Conservation (phyloP, 2,329 filamentous ascomycete genomes). For the Acarospora socialis region DNA sequence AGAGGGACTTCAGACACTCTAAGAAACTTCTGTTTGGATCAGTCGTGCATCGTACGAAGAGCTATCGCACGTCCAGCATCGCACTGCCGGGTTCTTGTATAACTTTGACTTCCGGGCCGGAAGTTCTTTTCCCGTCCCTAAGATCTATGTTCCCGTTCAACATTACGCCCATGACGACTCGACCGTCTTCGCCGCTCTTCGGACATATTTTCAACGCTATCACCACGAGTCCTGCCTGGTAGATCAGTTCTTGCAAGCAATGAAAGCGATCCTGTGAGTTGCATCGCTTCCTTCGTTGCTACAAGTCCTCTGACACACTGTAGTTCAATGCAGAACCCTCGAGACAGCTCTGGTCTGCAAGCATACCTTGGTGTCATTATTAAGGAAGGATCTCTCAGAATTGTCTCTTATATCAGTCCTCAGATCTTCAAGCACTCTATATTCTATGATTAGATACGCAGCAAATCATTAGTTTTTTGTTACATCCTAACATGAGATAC, state of each 20-base stretch:
- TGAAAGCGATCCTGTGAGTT: background rate
- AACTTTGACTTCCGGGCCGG: slow-evolving; percentile 9
- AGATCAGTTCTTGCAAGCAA: background rate
- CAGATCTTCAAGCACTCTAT: too few relatives aligned
- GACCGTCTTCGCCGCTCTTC: background rate
- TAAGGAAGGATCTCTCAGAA: slow-evolving; percentile 2
- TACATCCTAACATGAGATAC: too few relatives aligned
- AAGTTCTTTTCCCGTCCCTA: slow-evolving; percentile 3
- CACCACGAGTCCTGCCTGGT: too few relatives aligned
- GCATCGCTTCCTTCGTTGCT: too few relatives aligned
- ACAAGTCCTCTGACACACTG: too few relatives aligned
- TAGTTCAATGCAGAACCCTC: slow-evolving; percentile 1
- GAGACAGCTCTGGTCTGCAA: slow-evolving; percentile 1
- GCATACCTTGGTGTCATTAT: slow-evolving; percentile 8
- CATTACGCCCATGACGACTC: slow-evolving; percentile 7
- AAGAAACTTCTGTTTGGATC: background rate
- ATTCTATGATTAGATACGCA: too few relatives aligned
- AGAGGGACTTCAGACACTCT: slow-evolving; percentile 1
- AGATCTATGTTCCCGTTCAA: slow-evolving; percentile 13
- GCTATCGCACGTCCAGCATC: slow-evolving; percentile 7
- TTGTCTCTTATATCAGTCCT: slow-evolving; percentile 7
- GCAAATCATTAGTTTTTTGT: too few relatives aligned
- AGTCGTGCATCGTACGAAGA: background rate
- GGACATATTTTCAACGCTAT: background rate
- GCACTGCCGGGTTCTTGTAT: slow-evolving; percentile 12